Evolutionary conservation across 2,329 filamentous ascomycete genomes (phyloP), one percentile per base, ranked within the genome.

Genomic region (Colletotrichum salicis): DNA sequence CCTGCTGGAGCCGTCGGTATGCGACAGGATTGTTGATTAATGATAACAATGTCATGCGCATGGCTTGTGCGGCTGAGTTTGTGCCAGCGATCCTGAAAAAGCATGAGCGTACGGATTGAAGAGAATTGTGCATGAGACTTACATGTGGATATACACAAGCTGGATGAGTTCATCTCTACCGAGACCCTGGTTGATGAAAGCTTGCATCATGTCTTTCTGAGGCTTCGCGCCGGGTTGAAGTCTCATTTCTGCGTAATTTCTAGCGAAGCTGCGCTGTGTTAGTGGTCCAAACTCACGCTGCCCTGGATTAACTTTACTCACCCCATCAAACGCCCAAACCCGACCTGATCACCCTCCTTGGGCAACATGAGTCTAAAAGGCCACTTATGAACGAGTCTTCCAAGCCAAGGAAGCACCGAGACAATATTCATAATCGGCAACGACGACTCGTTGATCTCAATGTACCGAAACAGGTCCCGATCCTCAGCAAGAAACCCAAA

Each of bases 51-150:
- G 86, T 88, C 75, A 74, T 74, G 55, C 88, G 87, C 86, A 89
- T 88, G 0, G 87, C 88, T 19, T 86, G 88, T n/a, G 89, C 88
- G 0, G 89, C 89, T 0, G 88, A 89, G 79, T 91, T 89, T 24
- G 89, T 90, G 31, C 89, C 89, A 7, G 88, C 88, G 76, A 90
- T 87, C 73, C 86, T 88, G 54, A 5, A 5, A 1, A 3, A 1
- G 13, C 19, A n/a, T 67, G 13, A 58, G 41, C 4, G 8, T 22
- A 2, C 2, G 37, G 0, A 8, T 27, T 48, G 22, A 45, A 1
- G 51, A 55, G 35, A 35, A 0, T 19, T 31, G 11, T 22, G 3
- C 2, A 13, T 0, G 19, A 15, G 33, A 65, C 77, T 70, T 70
- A 82, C 83, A 84, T 82, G 24, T 82, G 80, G 11, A 84, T 78